phyloP scores from a whole-genome alignment of 2,329 filamentous ascomycete species.

The Tolypocladium amazonense region DNA sequence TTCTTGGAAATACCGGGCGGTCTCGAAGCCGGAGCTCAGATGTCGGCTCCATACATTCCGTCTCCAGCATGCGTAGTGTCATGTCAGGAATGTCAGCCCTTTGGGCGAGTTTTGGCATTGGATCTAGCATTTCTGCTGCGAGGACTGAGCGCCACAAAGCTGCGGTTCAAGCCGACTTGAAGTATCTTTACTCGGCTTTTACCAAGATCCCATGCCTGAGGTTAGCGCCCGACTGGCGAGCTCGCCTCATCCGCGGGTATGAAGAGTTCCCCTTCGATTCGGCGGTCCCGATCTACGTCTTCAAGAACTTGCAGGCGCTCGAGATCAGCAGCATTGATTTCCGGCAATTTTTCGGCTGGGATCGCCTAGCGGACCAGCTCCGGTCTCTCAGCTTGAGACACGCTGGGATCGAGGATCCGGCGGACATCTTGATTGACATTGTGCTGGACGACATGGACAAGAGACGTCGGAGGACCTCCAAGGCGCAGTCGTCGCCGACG shows the following conservation, averaged over 20 bases:
- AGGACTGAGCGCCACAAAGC: constrained; percentile 86
- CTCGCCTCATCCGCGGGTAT: constrained; percentile 80
- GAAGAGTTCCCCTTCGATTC: constrained; percentile 98
- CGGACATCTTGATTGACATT: constrained; percentile 83
- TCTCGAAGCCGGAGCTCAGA: constrained; percentile 72
- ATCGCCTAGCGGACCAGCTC: constrained; percentile 82
- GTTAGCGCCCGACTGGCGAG: constrained; percentile 85
- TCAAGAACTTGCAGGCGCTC: constrained; percentile 91
- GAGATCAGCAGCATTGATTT: constrained; percentile 96
- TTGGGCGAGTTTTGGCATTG: constrained; percentile 81
- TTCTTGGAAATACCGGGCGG: constrained; percentile 68
- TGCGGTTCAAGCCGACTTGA: constrained; percentile 75
- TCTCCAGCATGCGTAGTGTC: constrained; percentile 92
- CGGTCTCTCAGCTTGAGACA: constrained; percentile 82
- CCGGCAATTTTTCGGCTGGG: constrained; percentile 95
- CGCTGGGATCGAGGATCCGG: constrained; percentile 78
- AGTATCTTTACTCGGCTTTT: constrained; percentile 95
- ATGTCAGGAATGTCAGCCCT: constrained; percentile 94
- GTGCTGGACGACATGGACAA: constrained; percentile 96
- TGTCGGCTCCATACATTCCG: constrained; percentile 84
- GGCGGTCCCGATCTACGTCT: constrained; percentile 88
- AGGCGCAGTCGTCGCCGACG: constrained; percentile 70
- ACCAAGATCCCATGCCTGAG: constrained; percentile 93
- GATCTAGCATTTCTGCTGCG: constrained; percentile 66
- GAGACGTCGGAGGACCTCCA: constrained; percentile 76